A percentile compares a stretch with the other conserved stretches of the same genome.
Conservation (phyloP, 1,284 basidiomycete genomes). For the Fomitopsis schrenkii region DNA sequence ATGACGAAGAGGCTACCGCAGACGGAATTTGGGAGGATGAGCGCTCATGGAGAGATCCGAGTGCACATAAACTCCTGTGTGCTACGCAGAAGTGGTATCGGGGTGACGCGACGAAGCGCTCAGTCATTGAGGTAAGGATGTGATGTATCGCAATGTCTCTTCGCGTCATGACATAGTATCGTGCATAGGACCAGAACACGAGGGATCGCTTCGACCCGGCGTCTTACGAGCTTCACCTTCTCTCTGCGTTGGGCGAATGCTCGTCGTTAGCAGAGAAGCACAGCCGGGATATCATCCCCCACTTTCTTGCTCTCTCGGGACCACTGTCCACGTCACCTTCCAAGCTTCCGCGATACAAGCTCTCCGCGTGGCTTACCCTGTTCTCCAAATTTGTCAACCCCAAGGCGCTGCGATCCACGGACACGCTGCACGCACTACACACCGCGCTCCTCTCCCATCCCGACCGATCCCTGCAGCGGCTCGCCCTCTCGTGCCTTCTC, state of each 20-base stretch:
- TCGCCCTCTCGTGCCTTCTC: constrained; percentile 78
- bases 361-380: constrained; percentile 77
- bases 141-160: background rate
- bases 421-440: constrained; percentile 68
- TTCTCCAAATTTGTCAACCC: constrained; percentile 92
- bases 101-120: constrained; percentile 19
- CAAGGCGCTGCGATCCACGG: constrained; percentile 75
- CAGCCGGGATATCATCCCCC: constrained; percentile 75
- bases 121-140: constrained; percentile 33
- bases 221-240: constrained; percentile 80
- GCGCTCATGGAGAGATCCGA: constrained; percentile 69
- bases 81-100: constrained; percentile 44
- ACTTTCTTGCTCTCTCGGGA: constrained; percentile 65
- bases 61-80: constrained; percentile 55
- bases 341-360: constrained; percentile 50
- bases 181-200: constrained; percentile 48
- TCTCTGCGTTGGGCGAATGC: constrained; percentile 64
- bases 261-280: constrained; percentile 78
- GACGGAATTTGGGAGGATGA: constrained; percentile 62
- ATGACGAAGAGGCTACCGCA: constrained; percentile 20
- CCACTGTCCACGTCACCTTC: constrained; percentile 29
- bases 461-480: constrained; percentile 74
- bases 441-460: constrained; percentile 81
- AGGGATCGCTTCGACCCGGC: constrained; percentile 69
- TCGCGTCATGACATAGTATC: background rate